Evolutionary conservation across 805 yeast genomes (phyloP).

Genomic region (Wickerhamiella musiphila): DNA sequence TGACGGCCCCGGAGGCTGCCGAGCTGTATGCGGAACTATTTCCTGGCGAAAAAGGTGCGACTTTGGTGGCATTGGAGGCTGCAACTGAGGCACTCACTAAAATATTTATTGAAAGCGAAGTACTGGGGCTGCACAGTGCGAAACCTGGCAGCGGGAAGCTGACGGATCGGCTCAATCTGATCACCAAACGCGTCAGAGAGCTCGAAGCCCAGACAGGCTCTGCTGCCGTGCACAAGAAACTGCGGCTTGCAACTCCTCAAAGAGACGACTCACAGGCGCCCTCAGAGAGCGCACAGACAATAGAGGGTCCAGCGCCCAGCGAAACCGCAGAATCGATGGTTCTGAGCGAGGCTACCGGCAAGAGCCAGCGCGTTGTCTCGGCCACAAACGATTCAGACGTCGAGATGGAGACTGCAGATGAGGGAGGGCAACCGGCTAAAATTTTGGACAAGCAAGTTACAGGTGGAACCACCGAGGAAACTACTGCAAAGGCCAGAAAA

Average conservation of each 20-base stretch:
- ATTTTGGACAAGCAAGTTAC: slow-evolving; percentile 1
- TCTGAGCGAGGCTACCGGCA: no score
- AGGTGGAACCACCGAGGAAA: neutral
- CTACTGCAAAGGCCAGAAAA: neutral
- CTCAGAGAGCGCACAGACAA: no score
- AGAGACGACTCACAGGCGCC: no score
- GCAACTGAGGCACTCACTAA: neutral
- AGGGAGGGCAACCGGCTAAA: neutral
- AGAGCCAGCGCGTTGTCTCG: no score
- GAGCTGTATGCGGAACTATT: slow-evolving; percentile 1
- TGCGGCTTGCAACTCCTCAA: no score
- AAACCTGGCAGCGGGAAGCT: no score
- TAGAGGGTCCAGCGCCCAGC: no score
- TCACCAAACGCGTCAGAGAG: neutral
- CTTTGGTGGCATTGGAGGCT: neutral
- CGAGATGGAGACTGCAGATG: slow-evolving; percentile 1
- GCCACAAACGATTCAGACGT: slow-evolving; percentile 2
- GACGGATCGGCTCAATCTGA: neutral
- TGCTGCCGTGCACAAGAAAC: no score
- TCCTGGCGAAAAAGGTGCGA: no score
- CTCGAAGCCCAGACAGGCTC: no score
- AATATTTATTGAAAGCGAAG: neutral
- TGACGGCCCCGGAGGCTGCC: slow-evolving; percentile 1
- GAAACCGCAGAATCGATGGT: no score
- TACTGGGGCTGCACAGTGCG: no score